Evolutionary conservation across 768 basidiomycete genomes (phyloP).

Genomic region (Tricholoma furcatifolium): DNA sequence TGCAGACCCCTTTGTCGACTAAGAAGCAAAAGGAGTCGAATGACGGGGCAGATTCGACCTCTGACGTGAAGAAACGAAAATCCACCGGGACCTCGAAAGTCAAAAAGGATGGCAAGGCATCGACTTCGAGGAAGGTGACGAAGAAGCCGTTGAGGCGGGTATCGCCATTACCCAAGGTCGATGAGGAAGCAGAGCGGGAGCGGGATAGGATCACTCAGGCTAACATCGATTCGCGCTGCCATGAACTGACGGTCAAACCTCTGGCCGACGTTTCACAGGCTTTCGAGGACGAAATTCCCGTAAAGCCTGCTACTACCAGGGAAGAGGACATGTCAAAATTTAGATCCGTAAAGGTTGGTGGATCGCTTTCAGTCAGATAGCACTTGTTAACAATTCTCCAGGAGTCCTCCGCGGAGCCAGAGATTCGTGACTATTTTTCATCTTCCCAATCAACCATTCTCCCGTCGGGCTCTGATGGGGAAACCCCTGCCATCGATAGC

Average conservation of each 20-base stretch:
- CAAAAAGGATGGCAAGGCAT: constrained; percentile 38
- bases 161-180: constrained; percentile 63
- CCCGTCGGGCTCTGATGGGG: constrained; percentile 22
- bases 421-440: constrained; percentile 54
- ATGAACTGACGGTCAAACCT: constrained; percentile 76
- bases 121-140: constrained; percentile 33
- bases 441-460: constrained; percentile 31
- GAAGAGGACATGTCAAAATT: constrained; percentile 34
- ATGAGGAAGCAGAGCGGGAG: constrained; percentile 45
- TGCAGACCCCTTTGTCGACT: constrained; percentile 30
- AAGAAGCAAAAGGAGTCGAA: constrained; percentile 48
- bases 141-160: constrained; percentile 43
- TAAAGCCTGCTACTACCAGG: constrained; percentile 30
- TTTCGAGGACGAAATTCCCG: constrained; percentile 45
- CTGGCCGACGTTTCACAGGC: constrained; percentile 76
- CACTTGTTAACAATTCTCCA: constrained; percentile 22
- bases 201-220: constrained; percentile 42
- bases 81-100: constrained; percentile 32
- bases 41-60: constrained; percentile 38
- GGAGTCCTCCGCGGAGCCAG: constrained; percentile 57
- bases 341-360: constrained; percentile 48
- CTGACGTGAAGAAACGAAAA: constrained; percentile 64
- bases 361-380: constrained; percentile 3
- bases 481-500: constrained; percentile 27
- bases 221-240: constrained; percentile 70